Conservation (phyloP, 495 filamentous ascomycete species). For the Xylaria sp. region DNA sequence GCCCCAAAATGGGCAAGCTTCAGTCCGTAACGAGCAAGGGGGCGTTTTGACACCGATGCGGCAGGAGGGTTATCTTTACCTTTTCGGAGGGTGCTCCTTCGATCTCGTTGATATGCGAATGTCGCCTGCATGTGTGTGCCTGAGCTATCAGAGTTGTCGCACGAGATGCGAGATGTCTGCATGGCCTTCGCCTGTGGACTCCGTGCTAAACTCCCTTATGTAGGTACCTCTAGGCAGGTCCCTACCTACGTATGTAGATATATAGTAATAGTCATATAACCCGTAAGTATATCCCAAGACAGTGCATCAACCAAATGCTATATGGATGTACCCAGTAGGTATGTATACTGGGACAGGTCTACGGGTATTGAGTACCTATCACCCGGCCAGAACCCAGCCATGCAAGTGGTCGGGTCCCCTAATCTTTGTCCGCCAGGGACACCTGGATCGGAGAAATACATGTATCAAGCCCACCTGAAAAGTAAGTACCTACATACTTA, state of each 20-base stretch:
- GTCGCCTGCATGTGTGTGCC: background rate
- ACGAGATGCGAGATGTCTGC: background rate
- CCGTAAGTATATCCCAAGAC: background rate
- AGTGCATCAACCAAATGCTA: background rate
- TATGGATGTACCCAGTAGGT: background rate
- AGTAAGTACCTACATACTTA: too few species aligned
- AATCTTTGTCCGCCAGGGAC: background rate
- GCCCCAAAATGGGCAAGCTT: slow-evolving; percentile 14
- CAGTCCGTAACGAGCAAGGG: slow-evolving; percentile 14
- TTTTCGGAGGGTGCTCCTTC: background rate
- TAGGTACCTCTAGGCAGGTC: too few species aligned
- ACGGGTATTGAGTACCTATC: too few species aligned
- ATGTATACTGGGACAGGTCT: too few species aligned
- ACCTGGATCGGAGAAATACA: slow-evolving; percentile 21
- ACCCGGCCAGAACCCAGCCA: background rate
- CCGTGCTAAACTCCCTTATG: background rate
- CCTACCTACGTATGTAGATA: too few species aligned
- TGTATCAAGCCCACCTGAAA: background rate
- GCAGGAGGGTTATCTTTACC: background rate
- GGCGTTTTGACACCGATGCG: background rate
- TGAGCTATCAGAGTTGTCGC: background rate
- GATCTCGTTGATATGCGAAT: background rate
- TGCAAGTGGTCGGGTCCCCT: background rate
- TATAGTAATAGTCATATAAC: background rate
- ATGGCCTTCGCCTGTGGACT: background rate